These are phyloP conservation scores for Ceratocystis huliohia DNA, from an alignment of 2,329 filamentous ascomycete species.

Conservation along the genomic window DNA sequence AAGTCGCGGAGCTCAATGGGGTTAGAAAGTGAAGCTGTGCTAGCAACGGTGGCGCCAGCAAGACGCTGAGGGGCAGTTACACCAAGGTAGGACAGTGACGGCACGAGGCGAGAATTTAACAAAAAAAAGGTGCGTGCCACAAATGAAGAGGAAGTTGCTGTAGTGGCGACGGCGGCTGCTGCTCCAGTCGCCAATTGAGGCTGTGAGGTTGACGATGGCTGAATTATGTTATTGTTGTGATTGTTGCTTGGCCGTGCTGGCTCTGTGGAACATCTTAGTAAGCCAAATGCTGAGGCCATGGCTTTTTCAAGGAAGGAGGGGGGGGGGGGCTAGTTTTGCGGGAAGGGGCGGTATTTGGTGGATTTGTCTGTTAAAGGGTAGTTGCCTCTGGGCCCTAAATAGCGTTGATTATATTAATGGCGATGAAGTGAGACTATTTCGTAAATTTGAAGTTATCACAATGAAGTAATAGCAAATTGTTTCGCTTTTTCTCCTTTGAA, in stretches of 20 bases:
- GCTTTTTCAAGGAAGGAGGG: conserved; percentile 4
- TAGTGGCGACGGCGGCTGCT: background rate
- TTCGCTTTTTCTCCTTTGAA: no score
- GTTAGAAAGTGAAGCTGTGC: background rate
- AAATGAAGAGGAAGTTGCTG: background rate
- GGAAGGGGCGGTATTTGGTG: background rate
- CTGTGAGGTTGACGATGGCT: background rate
- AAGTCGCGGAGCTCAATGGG: conserved; percentile 13
- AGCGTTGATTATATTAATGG: background rate
- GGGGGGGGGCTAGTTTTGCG: background rate
- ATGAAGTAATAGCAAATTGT: background rate
- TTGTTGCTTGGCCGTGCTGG: background rate
- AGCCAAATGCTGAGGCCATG: conserved; percentile 6
- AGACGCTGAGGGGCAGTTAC: background rate
- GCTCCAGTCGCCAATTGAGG: background rate
- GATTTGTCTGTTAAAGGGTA: background rate
- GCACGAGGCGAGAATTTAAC: background rate
- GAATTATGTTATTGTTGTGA: background rate
- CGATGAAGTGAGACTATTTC: background rate
- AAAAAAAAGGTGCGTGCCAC: background rate
- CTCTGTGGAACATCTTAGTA: conserved; percentile 13
- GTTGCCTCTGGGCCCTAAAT: background rate
- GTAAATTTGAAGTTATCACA: background rate
- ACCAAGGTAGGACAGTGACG: background rate
- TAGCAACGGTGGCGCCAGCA: background rate